Percentiles rank a stretch among this genome's conserved stretches.
These are phyloP conservation scores for Trichophyton rubrum DNA, from an alignment of 2,329 filamentous ascomycete species.

Conservation along the genomic window DNA sequence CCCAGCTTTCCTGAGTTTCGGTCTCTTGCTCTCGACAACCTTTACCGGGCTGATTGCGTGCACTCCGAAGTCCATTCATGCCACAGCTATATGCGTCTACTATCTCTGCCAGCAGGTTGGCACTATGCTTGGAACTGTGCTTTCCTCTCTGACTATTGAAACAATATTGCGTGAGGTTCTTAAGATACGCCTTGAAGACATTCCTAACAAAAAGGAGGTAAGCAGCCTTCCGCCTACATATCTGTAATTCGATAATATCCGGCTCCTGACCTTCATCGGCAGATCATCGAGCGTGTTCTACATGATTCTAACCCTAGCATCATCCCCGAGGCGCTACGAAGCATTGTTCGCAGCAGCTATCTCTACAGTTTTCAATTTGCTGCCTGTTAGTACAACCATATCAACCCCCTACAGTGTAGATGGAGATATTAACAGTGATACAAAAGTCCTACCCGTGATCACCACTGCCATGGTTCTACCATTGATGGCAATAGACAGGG, in stretches of 20 bases:
- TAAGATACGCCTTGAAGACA: neutral
- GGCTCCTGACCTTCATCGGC: neutral
- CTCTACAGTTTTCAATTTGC: constrained; percentile 1
- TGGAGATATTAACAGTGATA: neutral
- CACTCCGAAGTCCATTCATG: neutral
- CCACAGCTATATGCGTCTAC: constrained; percentile 1
- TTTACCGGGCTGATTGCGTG: neutral
- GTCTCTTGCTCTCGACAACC: neutral
- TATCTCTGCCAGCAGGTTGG: constrained; percentile 2
- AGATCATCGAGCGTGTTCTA: neutral
- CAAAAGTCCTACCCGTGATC: neutral
- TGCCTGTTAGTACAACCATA: neutral
- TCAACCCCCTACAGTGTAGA: neutral
- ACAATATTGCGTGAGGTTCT: neutral
- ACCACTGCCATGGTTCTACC: neutral
- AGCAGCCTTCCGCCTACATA: neutral
- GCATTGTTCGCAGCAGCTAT: neutral
- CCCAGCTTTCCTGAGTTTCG: neutral
- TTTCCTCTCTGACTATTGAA: neutral
- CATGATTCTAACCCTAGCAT: neutral
- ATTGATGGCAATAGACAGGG: neutral
- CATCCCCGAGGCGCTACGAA: neutral
- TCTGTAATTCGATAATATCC: neutral
- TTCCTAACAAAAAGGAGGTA: neutral
- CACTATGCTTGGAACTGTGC: constrained; percentile 3